Base-by-base conservation (phyloP, 768 basidiomycete species). In the Tremella yokohamensis region DNA sequence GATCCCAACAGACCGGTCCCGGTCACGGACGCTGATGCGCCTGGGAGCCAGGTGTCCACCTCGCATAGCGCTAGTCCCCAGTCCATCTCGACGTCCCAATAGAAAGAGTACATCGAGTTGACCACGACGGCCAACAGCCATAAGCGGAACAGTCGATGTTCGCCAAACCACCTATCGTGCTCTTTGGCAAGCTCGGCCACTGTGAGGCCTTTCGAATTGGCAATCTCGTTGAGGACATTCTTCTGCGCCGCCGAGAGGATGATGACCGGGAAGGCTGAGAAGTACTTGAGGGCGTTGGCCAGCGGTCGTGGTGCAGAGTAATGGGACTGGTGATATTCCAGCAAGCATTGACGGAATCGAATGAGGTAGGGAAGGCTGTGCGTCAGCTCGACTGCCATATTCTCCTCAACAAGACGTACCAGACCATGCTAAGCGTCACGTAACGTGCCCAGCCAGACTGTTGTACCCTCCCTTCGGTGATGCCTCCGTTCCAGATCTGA, bases 81-180 rank as follows among this genome's bases (percentile, higher is more conserved):
- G 74, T 99, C 96, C 74, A 94, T 89, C 49, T 90, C 91, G 42
- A 98, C 83, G 77, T 98, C 96, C 96, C 96, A 99, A 89, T 91
- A 99, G 76, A 94, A 98, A 2, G 92, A 93, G 77, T 90, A 99
- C 26, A 88, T 75, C 2, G 93, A 94, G 77, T 98, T 98, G 68
- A 94, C 75, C 37, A 83, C 81, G 20, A 90, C 92, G 9, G 86
- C 83, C 45, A 96, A 76, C 15, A 97, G 76, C 92, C 92, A 97
- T 54, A 94, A 79, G 58, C 87, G 83, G 78, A 93, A 93, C 16
- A 93, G 79, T 2, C 81, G 82, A 71, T 87, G 84, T 68, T 88
- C 87, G 52, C 85, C 85, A 65, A 84, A 84, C 89, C 88, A 89
- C 26, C 71, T 61, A 79, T 78, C 66, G 79, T 66, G 60, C 49